Evolutionary conservation across 768 basidiomycete genomes (phyloP).

Genomic region (Pleurotus citrinopileatus): DNA sequence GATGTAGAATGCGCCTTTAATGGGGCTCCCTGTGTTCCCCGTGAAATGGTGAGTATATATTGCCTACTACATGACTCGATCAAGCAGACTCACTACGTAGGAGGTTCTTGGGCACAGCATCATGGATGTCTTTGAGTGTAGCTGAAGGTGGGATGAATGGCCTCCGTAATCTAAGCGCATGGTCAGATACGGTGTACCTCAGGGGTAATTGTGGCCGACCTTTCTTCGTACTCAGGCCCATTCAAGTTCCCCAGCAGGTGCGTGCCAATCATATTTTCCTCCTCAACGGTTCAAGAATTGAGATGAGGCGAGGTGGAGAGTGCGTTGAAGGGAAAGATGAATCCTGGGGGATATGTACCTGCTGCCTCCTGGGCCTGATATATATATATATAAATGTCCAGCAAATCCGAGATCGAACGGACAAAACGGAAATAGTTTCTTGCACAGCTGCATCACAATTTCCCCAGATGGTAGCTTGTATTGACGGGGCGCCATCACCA

Average conservation of each 20-base stretch:
- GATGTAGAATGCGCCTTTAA: constrained; percentile 39
- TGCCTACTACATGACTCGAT: background rate
- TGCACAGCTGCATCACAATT: background rate
- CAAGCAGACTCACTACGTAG: constrained; percentile 32
- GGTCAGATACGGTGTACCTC: background rate
- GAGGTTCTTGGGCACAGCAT: constrained; percentile 52
- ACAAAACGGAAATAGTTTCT: background rate
- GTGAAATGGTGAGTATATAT: background rate
- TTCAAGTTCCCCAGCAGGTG: constrained; percentile 25
- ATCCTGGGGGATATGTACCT: too few species aligned
- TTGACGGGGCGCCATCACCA: background rate
- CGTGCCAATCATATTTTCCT: background rate
- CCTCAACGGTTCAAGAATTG: background rate
- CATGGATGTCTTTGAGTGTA: constrained; percentile 51
- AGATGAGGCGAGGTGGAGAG: too few species aligned
- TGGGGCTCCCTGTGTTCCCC: constrained; percentile 31
- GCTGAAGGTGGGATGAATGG: constrained; percentile 48
- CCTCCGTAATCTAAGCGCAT: constrained; percentile 29
- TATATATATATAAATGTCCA: background rate
- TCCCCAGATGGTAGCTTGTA: background rate
- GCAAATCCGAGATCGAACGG: background rate
- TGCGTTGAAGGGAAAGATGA: too few species aligned
- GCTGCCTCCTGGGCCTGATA: too few species aligned
- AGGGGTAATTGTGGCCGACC: constrained; percentile 21
- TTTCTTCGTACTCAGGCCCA: constrained; percentile 38